Conservation (phyloP, 106 monocot genomes). For the Posidonia australis region DNA sequence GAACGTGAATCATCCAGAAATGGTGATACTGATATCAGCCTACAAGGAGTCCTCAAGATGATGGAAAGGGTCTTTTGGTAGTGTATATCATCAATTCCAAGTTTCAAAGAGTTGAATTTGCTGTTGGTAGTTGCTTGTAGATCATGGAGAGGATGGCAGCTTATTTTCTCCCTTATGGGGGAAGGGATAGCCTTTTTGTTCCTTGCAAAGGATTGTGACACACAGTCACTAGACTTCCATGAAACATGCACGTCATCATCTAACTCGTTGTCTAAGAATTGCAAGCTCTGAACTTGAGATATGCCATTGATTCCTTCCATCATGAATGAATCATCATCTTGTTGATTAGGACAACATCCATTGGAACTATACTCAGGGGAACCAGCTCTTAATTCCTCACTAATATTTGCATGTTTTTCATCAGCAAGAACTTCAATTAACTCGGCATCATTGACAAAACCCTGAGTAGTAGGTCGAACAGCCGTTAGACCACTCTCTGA, state of each 20-base stretch:
- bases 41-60: conserved; percentile 27
- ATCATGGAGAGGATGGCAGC: conserved; percentile 1
- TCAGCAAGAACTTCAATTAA: not conserved
- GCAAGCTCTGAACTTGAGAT: not conserved
- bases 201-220: conserved; percentile 9
- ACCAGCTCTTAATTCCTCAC: conserved; percentile 22
- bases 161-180: conserved; percentile 5
- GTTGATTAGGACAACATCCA: conserved; percentile 8
- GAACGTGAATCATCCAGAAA: conserved; percentile 8
- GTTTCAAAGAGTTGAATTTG: conserved; percentile 25
- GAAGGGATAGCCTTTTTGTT: conserved; percentile 18
- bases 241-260: conserved; percentile 24
- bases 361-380: conserved; percentile 38
- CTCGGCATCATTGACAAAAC: conserved; percentile 11
- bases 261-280: conserved; percentile 29
- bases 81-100: conserved; percentile 25
- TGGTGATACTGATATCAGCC: not conserved
- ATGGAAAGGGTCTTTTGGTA: conserved; percentile 36
- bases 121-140: conserved; percentile 16
- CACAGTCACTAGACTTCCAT: conserved; percentile 23
- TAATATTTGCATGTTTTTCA: not conserved
- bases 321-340: conserved; percentile 17
- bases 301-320: not conserved
- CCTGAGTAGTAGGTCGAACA: conserved; percentile 7
- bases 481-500: not conserved